Conservation (phyloP, 2,329 filamentous ascomycete genomes). For the Arachnopeziza araneosa region DNA sequence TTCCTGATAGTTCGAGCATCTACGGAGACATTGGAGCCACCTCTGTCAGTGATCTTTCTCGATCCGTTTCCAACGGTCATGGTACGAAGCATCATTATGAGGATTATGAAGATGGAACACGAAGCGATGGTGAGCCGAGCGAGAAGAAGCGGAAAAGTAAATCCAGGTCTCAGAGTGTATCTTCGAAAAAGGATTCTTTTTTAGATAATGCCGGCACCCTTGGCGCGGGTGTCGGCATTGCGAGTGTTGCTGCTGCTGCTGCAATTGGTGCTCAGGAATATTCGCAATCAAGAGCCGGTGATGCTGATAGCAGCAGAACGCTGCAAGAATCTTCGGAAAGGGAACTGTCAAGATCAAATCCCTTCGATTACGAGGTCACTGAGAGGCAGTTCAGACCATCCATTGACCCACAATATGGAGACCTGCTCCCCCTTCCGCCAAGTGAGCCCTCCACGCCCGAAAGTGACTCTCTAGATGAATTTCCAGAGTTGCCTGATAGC, state of each 20-base stretch:
- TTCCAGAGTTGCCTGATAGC: slow-evolving; percentile 55
- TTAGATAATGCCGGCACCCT: slow-evolving; percentile 66
- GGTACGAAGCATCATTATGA: slow-evolving; percentile 19
- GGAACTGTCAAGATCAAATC: slow-evolving; percentile 29
- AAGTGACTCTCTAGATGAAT: slow-evolving; percentile 30
- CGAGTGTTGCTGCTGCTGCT: slow-evolving; percentile 39
- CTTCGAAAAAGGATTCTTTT: slow-evolving; percentile 51
- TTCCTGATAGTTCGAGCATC: slow-evolving; percentile 21
- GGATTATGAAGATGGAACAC: slow-evolving; percentile 12
- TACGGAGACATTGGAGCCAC: slow-evolving; percentile 20
- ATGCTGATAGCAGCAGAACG: slow-evolving; percentile 21
- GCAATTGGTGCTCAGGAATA: slow-evolving; percentile 30
- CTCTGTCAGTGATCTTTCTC: slow-evolving; percentile 22
- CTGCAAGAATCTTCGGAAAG: slow-evolving; percentile 1
- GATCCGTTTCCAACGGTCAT: slow-evolving; percentile 22
- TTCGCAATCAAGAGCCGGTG: slow-evolving; percentile 31
- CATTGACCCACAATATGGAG: slow-evolving; percentile 61
- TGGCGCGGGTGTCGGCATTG: slow-evolving; percentile 64
- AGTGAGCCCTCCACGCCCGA: slow-evolving; percentile 49
- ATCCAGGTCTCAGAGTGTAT: slow-evolving; percentile 22
- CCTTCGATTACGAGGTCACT: slow-evolving; percentile 31
- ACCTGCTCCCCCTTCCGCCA: slow-evolving; percentile 58
- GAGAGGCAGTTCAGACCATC: slow-evolving; percentile 55
- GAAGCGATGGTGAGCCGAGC: slow-evolving; percentile 14
- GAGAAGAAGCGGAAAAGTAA: slow-evolving; percentile 26